These are phyloP conservation scores for Plasmodium knowlesi DNA, from an alignment of 169 alveolate genomes.

Conservation along the genomic window DNA sequence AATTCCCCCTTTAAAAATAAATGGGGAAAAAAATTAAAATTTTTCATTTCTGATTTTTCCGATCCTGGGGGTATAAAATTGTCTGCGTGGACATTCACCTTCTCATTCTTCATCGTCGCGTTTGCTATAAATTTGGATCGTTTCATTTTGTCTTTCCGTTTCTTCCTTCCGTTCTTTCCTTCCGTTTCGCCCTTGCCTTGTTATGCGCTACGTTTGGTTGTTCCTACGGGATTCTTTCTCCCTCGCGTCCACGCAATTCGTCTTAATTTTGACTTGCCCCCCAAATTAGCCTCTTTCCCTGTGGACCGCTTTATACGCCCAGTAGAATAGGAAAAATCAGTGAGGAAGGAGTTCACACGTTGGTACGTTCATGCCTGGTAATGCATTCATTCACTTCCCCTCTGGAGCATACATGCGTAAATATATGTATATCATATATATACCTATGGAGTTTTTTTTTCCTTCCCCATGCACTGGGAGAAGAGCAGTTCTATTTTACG, in stretches of 20 bases:
- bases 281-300: not conserved
- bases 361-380: not conserved
- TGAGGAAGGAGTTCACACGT: not conserved
- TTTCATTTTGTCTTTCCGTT: slow-evolving; percentile 17
- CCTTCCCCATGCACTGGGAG: not conserved
- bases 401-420: not conserved
- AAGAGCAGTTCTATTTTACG: not conserved
- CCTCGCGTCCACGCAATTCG: not conserved
- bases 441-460: not conserved
- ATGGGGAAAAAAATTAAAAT: slow-evolving; percentile 16
- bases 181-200: not conserved
- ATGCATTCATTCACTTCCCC: not conserved
- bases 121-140: not conserved
- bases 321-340: not conserved
- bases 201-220: not conserved
- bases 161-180: not conserved
- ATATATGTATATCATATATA: too few relatives aligned
- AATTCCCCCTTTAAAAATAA: slow-evolving; percentile 64
- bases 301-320: not conserved
- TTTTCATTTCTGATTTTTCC: slow-evolving; percentile 31
- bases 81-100: not conserved
- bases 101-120: slow-evolving; percentile 2
- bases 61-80: not conserved
- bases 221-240: not conserved
- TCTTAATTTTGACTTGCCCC: not conserved